A percentile compares a stretch with the other conserved stretches of the same genome.
These are phyloP conservation scores for Gonium pectorale DNA, from an alignment of 139 green algal genomes.

Conservation along the genomic window DNA sequence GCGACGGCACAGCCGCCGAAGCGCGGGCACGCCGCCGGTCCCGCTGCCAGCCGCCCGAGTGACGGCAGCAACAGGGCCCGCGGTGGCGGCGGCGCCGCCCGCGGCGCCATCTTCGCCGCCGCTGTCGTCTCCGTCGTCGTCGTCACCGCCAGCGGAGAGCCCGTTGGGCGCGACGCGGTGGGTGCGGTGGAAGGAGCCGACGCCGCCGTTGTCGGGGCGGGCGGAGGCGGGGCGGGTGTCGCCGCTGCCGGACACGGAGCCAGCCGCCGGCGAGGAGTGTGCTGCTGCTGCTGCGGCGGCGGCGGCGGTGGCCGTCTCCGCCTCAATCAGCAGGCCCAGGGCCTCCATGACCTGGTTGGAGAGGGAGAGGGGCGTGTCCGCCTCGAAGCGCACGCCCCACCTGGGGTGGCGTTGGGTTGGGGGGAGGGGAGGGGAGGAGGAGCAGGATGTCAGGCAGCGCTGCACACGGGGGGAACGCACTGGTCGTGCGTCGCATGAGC, in stretches of 20 bases:
- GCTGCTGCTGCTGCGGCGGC: constrained; percentile 26
- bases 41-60: no score
- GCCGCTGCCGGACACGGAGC: no score
- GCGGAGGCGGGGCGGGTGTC: constrained; percentile 6
- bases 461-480: no score
- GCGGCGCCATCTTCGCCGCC: neutral
- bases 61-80: neutral
- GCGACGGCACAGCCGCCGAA: constrained; percentile 24
- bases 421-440: no score
- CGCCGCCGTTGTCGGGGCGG: neutral
- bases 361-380: constrained; percentile 44
- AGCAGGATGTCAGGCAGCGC: no score
- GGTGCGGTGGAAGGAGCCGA: neutral
- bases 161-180: neutral
- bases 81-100: neutral
- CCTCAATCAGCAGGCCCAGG: constrained; percentile 33
- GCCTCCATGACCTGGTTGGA: constrained; percentile 12
- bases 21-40: neutral
- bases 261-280: no score
- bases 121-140: neutral
- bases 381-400: constrained; percentile 49
- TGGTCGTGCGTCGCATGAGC: no score
- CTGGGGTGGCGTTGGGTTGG: neutral
- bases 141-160: neutral
- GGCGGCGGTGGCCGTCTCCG: neutral